Evolutionary conservation across 306 rosid species (phyloP), one percentile per base, ranked within the genome.

Genomic region (Fragaria iinumae): DNA sequence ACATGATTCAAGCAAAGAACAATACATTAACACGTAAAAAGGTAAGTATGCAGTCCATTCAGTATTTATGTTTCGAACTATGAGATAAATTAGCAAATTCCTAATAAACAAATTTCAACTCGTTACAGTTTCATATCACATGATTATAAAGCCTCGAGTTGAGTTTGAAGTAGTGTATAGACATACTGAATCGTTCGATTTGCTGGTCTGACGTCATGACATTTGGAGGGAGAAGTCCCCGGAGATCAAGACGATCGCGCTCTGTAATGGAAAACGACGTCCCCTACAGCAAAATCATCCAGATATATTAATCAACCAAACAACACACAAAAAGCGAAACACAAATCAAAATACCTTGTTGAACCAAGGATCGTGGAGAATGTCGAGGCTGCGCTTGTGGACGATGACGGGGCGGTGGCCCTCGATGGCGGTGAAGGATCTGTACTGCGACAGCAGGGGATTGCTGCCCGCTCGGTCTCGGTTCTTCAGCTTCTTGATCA

Each of bases 361-460:
- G 88, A 96, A 96, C 99, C 97, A 96, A 64, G 99, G 98, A 74
- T 96, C 99, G 32, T 96, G 99, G 49, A 96, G 99, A 76, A 96
- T 96, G 72, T 96, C 99, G 57, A 92, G 88, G 81, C 99, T 92
- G 69, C 97, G 99, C 80, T 96, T 96, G 79, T 92, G 96, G 32
- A 96, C 89, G 44, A 96, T 89, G 79, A 93, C 23, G 0, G 99
- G 99, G 9, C 98, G 96, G 71, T 86, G 86, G n/a, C 97, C 91
- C 74, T 89, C 99, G 60, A 73, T 66, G 0, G 98, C 88, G 57
- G 98, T 83, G 87, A 89, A 89, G 44, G 92, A 89, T 91, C 98
- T 83, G 3, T 88, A 45, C 23, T 59, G 84, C 55, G 77, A 29
- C 48, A 50, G 44, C 56, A 73, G 69, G 21, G 89, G 88, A 83